These are phyloP conservation scores for Hemileccinum rubropunctum DNA, from an alignment of 768 basidiomycete species.

Conservation along the genomic window DNA sequence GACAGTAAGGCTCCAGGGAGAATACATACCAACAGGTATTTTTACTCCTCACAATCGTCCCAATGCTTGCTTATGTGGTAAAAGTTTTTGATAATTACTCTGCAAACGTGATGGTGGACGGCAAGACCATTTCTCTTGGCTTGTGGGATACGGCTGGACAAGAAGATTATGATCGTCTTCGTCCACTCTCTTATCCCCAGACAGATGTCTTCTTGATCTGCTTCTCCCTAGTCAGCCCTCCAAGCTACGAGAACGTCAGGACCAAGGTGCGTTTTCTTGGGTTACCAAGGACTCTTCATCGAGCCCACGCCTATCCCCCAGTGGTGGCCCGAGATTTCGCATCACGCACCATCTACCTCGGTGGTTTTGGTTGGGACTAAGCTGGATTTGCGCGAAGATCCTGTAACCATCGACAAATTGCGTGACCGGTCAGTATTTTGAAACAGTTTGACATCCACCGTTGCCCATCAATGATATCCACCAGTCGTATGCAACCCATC, in stretches of 20 bases:
- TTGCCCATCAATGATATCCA: constrained; percentile 7
- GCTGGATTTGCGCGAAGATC: constrained; percentile 95
- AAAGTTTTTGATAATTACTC: constrained; percentile 98
- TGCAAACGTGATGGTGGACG: constrained; percentile 98
- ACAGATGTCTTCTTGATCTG: constrained; percentile 99
- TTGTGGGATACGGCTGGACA: constrained; percentile 99
- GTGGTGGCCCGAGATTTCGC: constrained; percentile 98
- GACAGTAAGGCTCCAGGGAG: constrained; percentile 57
- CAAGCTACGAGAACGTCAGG: constrained; percentile 97
- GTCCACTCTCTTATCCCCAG: constrained; percentile 97
- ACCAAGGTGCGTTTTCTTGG: constrained; percentile 69
- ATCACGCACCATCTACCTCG: constrained; percentile 93
- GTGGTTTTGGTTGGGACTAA: constrained; percentile 96
- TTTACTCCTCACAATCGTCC: constrained; percentile 1
- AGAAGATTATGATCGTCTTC: constrained; percentile 97
- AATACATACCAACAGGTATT: constrained; percentile 93
- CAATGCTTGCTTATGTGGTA: constrained; percentile 10
- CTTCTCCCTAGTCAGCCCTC: constrained; percentile 97
- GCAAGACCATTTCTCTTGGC: constrained; percentile 96
- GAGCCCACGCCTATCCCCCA: constrained; percentile 30
- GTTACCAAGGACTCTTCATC: neutral
- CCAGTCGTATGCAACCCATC: constrained; percentile 91
- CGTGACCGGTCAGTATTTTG: constrained; percentile 67
- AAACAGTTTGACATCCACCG: constrained; percentile 2
- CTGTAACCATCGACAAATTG: constrained; percentile 86